phyloP scores from a whole-genome alignment of 257 asterid genomes.

The Perilla frutescens region DNA sequence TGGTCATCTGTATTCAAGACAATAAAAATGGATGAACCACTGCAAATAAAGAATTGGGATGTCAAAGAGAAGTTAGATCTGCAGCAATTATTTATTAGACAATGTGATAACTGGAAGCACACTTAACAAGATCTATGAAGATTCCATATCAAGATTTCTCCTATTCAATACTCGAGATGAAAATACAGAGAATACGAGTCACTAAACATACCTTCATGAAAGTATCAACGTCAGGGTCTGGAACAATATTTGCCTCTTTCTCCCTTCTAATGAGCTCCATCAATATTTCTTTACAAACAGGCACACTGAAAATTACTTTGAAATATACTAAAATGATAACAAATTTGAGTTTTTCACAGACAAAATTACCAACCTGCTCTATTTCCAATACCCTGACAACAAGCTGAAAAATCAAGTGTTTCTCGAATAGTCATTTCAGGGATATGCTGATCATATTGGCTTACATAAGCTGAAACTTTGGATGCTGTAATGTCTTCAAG shows the following conservation, averaged over 20 bases:
- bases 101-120: too few species aligned
- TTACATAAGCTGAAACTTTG: constrained; percentile 65
- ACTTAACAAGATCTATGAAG: too few species aligned
- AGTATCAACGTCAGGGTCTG: constrained; percentile 66
- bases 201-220: constrained; percentile 60
- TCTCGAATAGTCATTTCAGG: constrained; percentile 76
- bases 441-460: constrained; percentile 65
- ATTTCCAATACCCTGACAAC: constrained; percentile 65
- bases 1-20: too few species aligned
- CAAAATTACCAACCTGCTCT: constrained; percentile 50
- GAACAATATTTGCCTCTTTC: constrained; percentile 63
- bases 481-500: constrained; percentile 61
- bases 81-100: too few species aligned
- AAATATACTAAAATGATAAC: too few species aligned
- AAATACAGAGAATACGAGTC: too few species aligned
- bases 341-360: neutral
- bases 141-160: too few species aligned
- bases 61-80: too few species aligned
- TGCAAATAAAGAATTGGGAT: too few species aligned
- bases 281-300: constrained; percentile 47
- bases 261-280: constrained; percentile 62
- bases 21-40: too few species aligned
- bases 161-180: too few species aligned
- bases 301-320: too few species aligned
- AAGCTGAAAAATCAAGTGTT: constrained; percentile 59